Evolutionary conservation across 2,329 filamentous ascomycete species (phyloP).

Genomic region (Epichloe coenophiala): DNA sequence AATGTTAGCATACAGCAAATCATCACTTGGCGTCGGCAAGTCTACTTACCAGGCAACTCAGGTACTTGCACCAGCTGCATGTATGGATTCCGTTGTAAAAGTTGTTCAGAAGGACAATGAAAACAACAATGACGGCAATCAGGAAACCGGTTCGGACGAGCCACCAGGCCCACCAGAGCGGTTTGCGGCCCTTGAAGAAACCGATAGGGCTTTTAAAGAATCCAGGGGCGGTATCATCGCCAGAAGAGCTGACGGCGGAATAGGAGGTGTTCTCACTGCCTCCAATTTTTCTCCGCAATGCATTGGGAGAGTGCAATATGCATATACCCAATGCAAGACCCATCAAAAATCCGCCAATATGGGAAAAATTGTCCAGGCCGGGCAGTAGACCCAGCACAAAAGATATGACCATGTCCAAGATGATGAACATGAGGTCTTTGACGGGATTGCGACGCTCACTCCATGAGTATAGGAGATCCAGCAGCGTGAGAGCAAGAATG

Average conservation of each 20-base stretch:
- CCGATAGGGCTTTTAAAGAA: constrained; percentile 51
- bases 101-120: constrained; percentile 77
- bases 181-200: constrained; percentile 88
- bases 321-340: constrained; percentile 77
- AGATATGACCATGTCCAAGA: constrained; percentile 74
- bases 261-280: constrained; percentile 50
- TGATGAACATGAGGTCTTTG: constrained; percentile 76
- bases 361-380: constrained; percentile 90
- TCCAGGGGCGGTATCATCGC: constrained; percentile 32
- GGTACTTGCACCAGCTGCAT: constrained; percentile 88
- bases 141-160: constrained; percentile 66
- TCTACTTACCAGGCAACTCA: constrained; percentile 75
- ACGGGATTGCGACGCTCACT: constrained; percentile 59
- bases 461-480: constrained; percentile 93
- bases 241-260: constrained; percentile 45
- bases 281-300: constrained; percentile 61
- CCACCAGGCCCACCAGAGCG: constrained; percentile 98
- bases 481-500: constrained; percentile 72
- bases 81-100: constrained; percentile 70
- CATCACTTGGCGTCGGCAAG: not conserved
- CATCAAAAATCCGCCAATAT: constrained; percentile 93
- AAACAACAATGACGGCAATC: constrained; percentile 68
- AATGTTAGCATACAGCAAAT: not conserved
- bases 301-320: constrained; percentile 76
- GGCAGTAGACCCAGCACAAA: constrained; percentile 88